Percentiles rank a stretch among this genome's conserved stretches.
Conservation (phyloP, 306 rosid species). For the Quercus berberidifolia region DNA sequence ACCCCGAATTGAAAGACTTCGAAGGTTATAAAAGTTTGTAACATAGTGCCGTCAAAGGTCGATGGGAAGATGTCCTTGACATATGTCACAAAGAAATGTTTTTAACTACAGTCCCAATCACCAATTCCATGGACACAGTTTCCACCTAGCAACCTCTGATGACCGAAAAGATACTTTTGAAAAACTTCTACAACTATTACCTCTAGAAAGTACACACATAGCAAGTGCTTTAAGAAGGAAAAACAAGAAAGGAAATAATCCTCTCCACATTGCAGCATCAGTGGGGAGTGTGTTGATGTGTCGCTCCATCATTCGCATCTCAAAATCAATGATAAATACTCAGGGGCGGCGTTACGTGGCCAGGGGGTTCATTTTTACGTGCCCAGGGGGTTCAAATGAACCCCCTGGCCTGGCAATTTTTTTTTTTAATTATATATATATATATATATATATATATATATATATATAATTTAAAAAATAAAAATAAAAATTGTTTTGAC, state of each 20-base stretch:
- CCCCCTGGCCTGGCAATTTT: no score
- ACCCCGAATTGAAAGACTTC: no score
- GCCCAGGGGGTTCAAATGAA: no score
- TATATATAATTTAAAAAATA: no score
- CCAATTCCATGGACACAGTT: constrained; percentile 29
- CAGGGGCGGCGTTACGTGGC: no score
- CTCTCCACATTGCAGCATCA: constrained; percentile 51
- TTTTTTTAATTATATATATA: no score
- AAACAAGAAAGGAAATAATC: constrained; percentile 34
- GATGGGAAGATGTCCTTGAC: constrained; percentile 9
- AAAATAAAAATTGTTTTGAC: no score
- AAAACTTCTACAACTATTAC: no score
- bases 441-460: no score
- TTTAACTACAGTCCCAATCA: neutral
- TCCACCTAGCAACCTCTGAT: constrained; percentile 50
- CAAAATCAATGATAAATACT: neutral
- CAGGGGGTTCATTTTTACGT: no score
- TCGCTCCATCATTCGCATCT: constrained; percentile 11
- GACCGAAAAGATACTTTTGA: neutral
- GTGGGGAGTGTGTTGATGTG: constrained; percentile 32
- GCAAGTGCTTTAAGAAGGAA: neutral
- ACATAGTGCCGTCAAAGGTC: no score
- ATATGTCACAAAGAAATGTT: neutral
- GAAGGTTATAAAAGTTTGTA: no score
- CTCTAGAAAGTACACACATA: neutral